Percentiles rank a stretch among this genome's conserved stretches.
phyloP scores from a whole-genome alignment of 169 alveolate species.

The Cryptosporidium bovis region DNA sequence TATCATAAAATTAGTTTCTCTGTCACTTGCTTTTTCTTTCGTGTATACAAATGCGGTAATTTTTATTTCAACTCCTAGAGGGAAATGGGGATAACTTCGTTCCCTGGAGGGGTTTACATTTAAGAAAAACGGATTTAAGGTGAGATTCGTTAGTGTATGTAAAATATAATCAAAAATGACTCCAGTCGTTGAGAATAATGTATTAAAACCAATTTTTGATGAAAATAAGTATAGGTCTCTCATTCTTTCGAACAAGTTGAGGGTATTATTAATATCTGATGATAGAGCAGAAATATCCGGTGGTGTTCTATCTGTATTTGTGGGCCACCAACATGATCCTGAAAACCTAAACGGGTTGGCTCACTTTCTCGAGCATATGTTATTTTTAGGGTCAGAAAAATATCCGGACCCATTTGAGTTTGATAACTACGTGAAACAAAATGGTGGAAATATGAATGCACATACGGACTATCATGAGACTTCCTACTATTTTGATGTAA shows the following conservation, averaged over 20 bases:
- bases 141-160: not conserved
- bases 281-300: conserved; percentile 52
- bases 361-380: conserved; percentile 94
- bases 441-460: conserved; percentile 86
- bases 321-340: conserved; percentile 87
- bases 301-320: conserved; percentile 79
- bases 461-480: conserved; percentile 83
- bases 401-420: conserved; percentile 84
- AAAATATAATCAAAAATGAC: not conserved
- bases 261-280: conserved; percentile 44
- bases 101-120: not conserved
- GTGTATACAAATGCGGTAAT: no score
- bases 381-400: conserved; percentile 89
- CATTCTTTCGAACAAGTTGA: conserved; percentile 12
- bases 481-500: conserved; percentile 82
- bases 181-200: not conserved
- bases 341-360: conserved; percentile 89
- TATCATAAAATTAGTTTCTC: no score
- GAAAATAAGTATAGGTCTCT: conserved; percentile 50
- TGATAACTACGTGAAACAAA: conserved; percentile 74
- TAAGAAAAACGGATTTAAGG: not conserved
- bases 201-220: conserved; percentile 41
- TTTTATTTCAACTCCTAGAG: no score
- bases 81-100: no score
- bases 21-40: no score